A percentile compares a stretch with the other conserved stretches of the same genome.
Conservation (phyloP, 371 early-diverging fungal genomes). For the Lichtheimia hyalospora region DNA sequence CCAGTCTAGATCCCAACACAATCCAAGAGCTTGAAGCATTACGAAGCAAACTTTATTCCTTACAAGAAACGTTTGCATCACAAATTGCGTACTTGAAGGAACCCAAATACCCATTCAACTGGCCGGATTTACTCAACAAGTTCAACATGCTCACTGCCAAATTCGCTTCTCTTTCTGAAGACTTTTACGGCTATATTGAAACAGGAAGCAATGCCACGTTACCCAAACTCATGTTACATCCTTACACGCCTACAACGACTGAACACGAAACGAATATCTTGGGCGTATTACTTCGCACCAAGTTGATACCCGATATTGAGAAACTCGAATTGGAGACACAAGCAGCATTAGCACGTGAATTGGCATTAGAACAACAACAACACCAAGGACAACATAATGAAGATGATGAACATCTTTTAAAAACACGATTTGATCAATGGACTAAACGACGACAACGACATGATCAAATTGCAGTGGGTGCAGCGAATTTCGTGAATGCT, state of each 20-base stretch:
- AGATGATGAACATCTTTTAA: constrained; percentile 40
- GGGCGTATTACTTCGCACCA: constrained; percentile 61
- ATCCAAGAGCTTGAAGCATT: constrained; percentile 61
- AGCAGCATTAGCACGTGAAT: constrained; percentile 44
- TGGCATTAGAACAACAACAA: constrained; percentile 9
- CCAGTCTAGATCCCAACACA: constrained; percentile 40
- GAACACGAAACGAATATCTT: constrained; percentile 63
- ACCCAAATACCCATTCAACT: constrained; percentile 45
- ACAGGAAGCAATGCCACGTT: constrained; percentile 43
- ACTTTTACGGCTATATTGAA: constrained; percentile 44
- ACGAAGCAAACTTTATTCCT: constrained; percentile 58
- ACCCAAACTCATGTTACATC: constrained; percentile 62
- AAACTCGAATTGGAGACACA: constrained; percentile 53
- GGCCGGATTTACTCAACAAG: constrained; percentile 65
- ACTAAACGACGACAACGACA: constrained; percentile 33
- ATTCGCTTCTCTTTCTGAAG: constrained; percentile 53
- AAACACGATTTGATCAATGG: constrained; percentile 34
- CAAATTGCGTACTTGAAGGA: constrained; percentile 48
- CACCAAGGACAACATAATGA: constrained; percentile 1
- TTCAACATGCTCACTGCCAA: constrained; percentile 69
- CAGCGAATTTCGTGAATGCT: constrained; percentile 28
- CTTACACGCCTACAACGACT: constrained; percentile 52
- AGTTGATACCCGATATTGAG: constrained; percentile 68
- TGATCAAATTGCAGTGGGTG: constrained; percentile 40
- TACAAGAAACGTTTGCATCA: constrained; percentile 61